Evolutionary conservation across 495 filamentous ascomycete species (phyloP), one percentile per base, ranked within the genome.

Genomic region (Chaetomium tenue): DNA sequence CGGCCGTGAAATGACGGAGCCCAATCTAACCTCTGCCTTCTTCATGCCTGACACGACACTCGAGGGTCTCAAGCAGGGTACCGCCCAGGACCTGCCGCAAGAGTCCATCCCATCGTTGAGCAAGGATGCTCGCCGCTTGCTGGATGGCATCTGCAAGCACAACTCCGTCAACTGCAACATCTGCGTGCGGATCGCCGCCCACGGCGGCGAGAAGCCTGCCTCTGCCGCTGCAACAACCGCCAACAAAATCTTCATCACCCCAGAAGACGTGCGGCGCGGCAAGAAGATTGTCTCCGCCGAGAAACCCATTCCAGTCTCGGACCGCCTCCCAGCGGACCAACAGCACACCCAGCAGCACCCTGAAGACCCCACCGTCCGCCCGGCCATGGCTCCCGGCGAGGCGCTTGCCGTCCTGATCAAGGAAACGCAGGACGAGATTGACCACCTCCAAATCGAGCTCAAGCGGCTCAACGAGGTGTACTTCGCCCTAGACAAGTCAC

Each of bases 351-450:
- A 81, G 85, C 66, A 85, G 88, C 61, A 26, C 7, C 22, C 2
- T 7, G 30, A 59, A 20, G 86, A 89, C 20, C 86, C 85, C 9
- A 95, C 91, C 1, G 72, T 94, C 63, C 89, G 91, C 5, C 92
- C 92, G 5, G 82, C 90, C 3, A 87, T 90, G 71, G 71, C 86
- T 2, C 92, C 92, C 0, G 85, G 80, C n/a, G 65, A 87, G 25
- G 92, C 92, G 13, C 84, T 97, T 25, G 90, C 89, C 23, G 85
- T 84, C 3, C 89, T 94, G 4, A 84, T 96, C 70, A 92, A 94
- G 74, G 82, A 81, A 22, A 79, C 96, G 18, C 79, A 89, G 58
- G 92, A 96, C 74, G 95, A 98, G 71, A 82, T 94, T 54, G 81
- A 84, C 2, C 91, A 96, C 74, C 76, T 96, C 37, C 90, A 91